These are phyloP conservation scores for Salvia hispanica DNA, from an alignment of 257 asterid species.

Conservation along the genomic window DNA sequence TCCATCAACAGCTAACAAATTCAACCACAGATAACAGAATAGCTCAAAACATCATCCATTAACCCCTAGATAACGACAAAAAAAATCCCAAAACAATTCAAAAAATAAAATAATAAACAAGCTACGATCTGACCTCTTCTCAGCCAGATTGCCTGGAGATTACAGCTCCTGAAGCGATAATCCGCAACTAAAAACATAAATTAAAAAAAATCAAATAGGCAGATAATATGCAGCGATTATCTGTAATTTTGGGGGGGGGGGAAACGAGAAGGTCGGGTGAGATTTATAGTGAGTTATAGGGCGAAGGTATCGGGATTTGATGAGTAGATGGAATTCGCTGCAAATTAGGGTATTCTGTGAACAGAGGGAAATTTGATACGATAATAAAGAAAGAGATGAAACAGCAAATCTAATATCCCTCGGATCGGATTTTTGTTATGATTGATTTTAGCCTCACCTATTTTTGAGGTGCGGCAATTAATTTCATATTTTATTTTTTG, in stretches of 20 bases:
- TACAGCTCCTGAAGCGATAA: conserved; percentile 29
- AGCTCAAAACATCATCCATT: conserved; percentile 17
- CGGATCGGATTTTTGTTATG: no score
- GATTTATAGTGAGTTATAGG: conserved; percentile 39
- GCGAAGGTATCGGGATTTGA: not conserved
- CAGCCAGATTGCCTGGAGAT: conserved; percentile 63
- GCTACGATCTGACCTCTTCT: conserved; percentile 48
- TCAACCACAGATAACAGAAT: not conserved
- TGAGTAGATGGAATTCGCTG: conserved; percentile 1
- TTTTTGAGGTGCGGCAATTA: no score
- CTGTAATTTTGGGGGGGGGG: not conserved
- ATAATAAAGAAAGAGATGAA: not conserved
- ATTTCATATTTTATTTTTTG: no score
- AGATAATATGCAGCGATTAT: not conserved
- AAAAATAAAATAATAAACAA: not conserved
- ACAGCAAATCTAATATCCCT: conserved; percentile 29
- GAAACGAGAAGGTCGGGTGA: not conserved
- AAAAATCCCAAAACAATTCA: not conserved
- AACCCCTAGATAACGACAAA: conserved; percentile 16
- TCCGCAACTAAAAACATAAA: not conserved
- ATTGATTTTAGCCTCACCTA: no score
- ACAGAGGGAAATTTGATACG: not conserved
- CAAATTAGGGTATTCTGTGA: conserved; percentile 14
- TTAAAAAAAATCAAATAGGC: not conserved
- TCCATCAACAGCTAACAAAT: not conserved